These are phyloP conservation scores for Ormosia emarginata DNA, from an alignment of 306 rosid genomes.

Conservation along the genomic window DNA sequence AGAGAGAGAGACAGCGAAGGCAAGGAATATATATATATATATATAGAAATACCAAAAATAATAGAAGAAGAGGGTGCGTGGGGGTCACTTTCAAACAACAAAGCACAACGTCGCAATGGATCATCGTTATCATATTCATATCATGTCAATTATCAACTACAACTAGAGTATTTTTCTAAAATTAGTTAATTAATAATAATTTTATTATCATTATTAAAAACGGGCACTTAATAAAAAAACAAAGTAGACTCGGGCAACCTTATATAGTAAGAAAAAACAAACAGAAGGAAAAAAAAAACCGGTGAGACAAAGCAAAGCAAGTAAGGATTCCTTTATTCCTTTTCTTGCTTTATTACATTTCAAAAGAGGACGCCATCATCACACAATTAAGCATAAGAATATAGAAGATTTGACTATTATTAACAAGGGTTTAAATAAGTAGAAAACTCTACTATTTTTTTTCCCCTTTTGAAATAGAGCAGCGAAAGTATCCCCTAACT, in stretches of 20 bases:
- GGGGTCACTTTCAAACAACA: slow-evolving; percentile 43
- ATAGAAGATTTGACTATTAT: not conserved
- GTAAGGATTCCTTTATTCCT: not conserved
- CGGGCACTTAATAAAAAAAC: not conserved
- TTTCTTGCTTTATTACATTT: not conserved
- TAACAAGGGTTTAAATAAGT: not conserved
- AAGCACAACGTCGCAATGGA: not conserved
- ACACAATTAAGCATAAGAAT: not conserved
- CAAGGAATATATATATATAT: not conserved
- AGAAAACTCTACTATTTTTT: not conserved
- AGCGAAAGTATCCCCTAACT: not conserved
- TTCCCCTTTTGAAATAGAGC: not conserved
- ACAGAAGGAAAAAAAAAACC: not conserved
- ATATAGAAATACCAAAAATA: not conserved
- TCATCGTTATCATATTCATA: not conserved
- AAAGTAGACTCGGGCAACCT: not conserved
- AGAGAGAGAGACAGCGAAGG: not conserved
- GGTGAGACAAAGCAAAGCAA: not conserved
- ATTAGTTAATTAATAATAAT: not conserved
- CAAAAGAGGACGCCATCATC: not conserved
- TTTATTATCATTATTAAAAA: not conserved
- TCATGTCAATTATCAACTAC: not conserved
- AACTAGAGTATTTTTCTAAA: not conserved
- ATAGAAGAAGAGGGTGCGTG: slow-evolving; percentile 21
- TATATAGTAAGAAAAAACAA: not conserved